Base-by-base conservation (phyloP, 257 asterid species). In the Solanum ossicruentum region DNA sequence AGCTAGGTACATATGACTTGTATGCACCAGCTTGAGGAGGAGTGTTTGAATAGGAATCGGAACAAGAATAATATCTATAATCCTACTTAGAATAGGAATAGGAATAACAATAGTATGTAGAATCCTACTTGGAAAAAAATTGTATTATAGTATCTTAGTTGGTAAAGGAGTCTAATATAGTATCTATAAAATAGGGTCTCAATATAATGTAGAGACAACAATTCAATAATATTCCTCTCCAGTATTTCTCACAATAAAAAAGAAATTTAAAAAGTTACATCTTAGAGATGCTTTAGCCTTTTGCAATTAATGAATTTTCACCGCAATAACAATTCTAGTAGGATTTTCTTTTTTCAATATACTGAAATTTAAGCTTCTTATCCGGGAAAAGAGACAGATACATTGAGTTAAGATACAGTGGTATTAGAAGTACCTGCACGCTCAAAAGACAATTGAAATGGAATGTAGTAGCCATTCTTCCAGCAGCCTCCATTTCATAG, bases 401-500 rank as follows among this genome's bases (percentile, higher is more conserved):
- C n/a, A 77, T 10, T 49, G 82, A 72, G 11, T 73, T 77, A 85
- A 83, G 83, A 78, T 56, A 63, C 9, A 72, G n/a, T 75, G 73
- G 84, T 23, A 87, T 86, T n/a, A 73, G 28, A 63, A 58, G 75
- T 85, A 96, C 99, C 99, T 96, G 99, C 77, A 92, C 97, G 41
- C 99, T 96, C 88, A 96, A 87, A 85, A 96, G 98, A 92, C 98
- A 93, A 89, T 96, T 96, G 93, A 96, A 96, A 91, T 96, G 99
- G 88, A 90, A 96, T 18, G 99, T 96, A 43, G 98, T 93, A 11
- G 99, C 99, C 98, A 93, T 95, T 89, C 99, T 92, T 84, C 99
- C 99, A 83, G 99, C 99, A 81, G 98, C 93, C 92, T 96, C 99
- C 99, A 96, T 96, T 87, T 95, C 97, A 77, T 96, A 95, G 65